phyloP scores from a whole-genome alignment of 257 asterid species.

The Ilex aquifolium region DNA sequence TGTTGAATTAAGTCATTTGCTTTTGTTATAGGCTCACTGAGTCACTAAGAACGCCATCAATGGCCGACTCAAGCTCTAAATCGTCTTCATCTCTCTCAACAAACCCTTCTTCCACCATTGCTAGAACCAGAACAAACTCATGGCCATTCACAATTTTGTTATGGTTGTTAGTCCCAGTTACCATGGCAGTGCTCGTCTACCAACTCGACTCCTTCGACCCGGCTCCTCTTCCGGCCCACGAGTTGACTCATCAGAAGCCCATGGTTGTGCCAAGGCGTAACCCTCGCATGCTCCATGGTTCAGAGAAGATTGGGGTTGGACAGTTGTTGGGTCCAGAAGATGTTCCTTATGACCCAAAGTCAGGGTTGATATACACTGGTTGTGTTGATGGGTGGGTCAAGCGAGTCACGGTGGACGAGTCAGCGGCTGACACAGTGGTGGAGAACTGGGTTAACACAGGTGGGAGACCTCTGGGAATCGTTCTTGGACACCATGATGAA shows the following conservation, averaged over 20 bases:
- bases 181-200: slow-evolving; percentile 41
- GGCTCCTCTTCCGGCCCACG: slow-evolving; percentile 42
- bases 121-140: slow-evolving; percentile 1
- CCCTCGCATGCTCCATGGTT: slow-evolving; percentile 39
- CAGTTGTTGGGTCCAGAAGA: slow-evolving; percentile 64
- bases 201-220: slow-evolving; percentile 66
- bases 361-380: slow-evolving; percentile 70
- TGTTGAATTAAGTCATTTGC: too few relatives aligned
- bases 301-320: slow-evolving; percentile 66
- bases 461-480: slow-evolving; percentile 83
- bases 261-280: slow-evolving; percentile 32
- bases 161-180: slow-evolving; percentile 30
- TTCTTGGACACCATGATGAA: slow-evolving; percentile 54
- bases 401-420: slow-evolving; percentile 36
- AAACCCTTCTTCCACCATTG: too few relatives aligned
- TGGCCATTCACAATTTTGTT: slow-evolving; percentile 21
- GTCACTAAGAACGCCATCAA: too few relatives aligned
- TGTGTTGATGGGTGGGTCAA: slow-evolving; percentile 74
- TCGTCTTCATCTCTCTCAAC: slow-evolving; percentile 2
- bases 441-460: slow-evolving; percentile 86
- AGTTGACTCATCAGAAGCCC: slow-evolving; percentile 18
- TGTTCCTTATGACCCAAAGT: slow-evolving; percentile 46
- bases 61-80: too few relatives aligned
- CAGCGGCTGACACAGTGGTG: slow-evolving; percentile 46
- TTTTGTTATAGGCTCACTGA: too few relatives aligned